A percentile compares a stretch with the other conserved stretches of the same genome.
phyloP scores from a whole-genome alignment of 2,329 filamentous ascomycete species.

The Colletotrichum acutatum region DNA sequence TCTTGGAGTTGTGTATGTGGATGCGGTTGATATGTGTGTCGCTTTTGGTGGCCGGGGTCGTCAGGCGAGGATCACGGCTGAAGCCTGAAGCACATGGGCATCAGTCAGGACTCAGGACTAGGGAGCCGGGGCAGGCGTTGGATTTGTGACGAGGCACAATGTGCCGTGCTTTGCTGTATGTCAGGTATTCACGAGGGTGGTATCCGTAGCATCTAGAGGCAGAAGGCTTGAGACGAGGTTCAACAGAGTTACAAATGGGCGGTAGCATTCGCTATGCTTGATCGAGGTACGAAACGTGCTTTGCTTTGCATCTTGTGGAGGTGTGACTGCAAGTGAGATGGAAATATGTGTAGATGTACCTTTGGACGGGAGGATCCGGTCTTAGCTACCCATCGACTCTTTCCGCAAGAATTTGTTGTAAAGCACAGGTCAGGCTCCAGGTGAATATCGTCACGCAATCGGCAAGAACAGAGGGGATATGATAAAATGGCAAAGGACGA shows the following conservation, averaged over 20 bases:
- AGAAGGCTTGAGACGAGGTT: background rate
- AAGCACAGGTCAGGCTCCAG: background rate
- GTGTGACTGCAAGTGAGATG: background rate
- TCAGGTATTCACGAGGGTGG: background rate
- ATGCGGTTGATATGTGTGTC: constrained; percentile 8
- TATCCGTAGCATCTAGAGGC: background rate
- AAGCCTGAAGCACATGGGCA: constrained; percentile 10
- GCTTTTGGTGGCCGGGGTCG: constrained; percentile 24
- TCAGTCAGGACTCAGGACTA: background rate
- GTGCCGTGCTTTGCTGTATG: constrained; percentile 2
- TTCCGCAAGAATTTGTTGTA: background rate
- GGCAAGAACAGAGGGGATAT: background rate
- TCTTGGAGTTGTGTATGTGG: constrained; percentile 4
- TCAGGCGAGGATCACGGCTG: constrained; percentile 16
- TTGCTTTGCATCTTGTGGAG: background rate
- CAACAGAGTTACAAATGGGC: background rate
- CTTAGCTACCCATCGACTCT: no score
- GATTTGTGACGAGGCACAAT: constrained; percentile 1
- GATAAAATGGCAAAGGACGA: background rate
- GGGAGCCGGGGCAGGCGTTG: background rate
- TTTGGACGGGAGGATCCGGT: background rate
- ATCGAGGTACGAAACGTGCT: constrained; percentile 2
- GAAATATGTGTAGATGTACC: background rate
- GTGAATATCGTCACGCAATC: background rate
- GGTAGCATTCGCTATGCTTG: background rate